Evolutionary conservation across 208 protist species (phyloP).

Genomic region (Crithidia sp.): DNA sequence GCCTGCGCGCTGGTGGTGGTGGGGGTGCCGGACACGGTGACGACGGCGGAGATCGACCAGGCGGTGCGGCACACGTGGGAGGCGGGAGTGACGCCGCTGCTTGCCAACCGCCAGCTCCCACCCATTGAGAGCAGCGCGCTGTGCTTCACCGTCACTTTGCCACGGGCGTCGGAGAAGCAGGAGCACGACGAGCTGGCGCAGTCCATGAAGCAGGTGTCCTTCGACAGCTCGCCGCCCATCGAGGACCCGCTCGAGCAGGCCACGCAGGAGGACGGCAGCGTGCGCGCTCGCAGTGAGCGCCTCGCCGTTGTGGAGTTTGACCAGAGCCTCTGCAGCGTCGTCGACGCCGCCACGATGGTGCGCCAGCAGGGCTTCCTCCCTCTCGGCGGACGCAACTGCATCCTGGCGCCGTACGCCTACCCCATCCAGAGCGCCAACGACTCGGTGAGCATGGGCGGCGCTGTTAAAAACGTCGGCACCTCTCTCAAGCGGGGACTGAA

Average conservation of each 20-base stretch:
- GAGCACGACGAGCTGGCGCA: conserved; percentile 23
- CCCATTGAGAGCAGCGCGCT: conserved; percentile 62
- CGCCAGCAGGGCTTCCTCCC: conserved; percentile 42
- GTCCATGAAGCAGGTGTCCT: conserved; percentile 25
- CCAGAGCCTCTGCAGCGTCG: conserved; percentile 40
- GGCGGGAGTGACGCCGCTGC: conserved; percentile 36
- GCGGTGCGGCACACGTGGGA: conserved; percentile 58
- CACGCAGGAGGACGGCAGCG: conserved; percentile 22
- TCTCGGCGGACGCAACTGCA: conserved; percentile 42
- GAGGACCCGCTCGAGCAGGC: conserved; percentile 18
- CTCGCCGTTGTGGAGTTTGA: conserved; percentile 78
- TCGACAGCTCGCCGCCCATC: conserved; percentile 8
- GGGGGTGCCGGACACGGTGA: conserved; percentile 41
- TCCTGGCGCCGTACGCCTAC: conserved; percentile 66
- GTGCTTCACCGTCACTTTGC: conserved; percentile 51
- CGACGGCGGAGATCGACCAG: conserved; percentile 40
- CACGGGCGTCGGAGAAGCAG: conserved; percentile 8
- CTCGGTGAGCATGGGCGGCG: conserved; percentile 29
- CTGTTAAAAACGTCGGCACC: conserved; percentile 63
- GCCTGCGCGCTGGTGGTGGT: conserved; percentile 59
- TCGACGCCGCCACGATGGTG: conserved; percentile 54
- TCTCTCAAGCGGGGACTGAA: conserved; percentile 74
- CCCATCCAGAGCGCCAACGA: conserved; percentile 44
- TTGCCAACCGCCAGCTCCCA: conserved; percentile 19
- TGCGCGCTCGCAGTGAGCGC: conserved; percentile 34